Evolutionary conservation across 257 asterid genomes (phyloP), one percentile per base, ranked within the genome.

Genomic region (Nicotiana otophora): DNA sequence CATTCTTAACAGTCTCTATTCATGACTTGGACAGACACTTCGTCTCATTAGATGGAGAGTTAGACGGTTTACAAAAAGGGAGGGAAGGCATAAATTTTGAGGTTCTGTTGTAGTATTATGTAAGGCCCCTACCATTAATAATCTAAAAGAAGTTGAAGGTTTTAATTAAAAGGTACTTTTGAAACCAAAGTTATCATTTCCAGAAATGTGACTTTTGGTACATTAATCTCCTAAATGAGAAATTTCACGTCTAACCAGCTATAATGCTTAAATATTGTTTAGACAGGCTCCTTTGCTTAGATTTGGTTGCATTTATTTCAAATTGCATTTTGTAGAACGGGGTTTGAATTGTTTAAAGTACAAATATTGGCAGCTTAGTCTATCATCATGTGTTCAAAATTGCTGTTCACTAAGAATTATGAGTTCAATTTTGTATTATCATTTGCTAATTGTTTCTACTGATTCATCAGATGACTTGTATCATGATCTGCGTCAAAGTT

Each of bases 401-500:
- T 42, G 7, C 8, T 46, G 61, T 46, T 46, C 33, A 12, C 34
- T 46, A 14, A 46, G 28, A 55, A 12, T 30, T 46, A 26, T 48
- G 62, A 74, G 62, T 74, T 74, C 80, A 74, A 7, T 36, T 48
- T 23, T 39, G 62, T 74, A 48, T 12, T 46, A 26, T 72, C 79
- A 72, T 23, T 72, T 72, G 79, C 23, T 48, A 74, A 74, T 48
- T 74, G 61, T 48, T 74, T 46, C 12, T 15, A 20, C 14, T 16
- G 26, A 74, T 74, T 48, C 62, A 48, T 74, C 80, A 74, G 80
- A 74, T 74, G 79, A 23, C 79, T 14, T 74, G 80, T 74, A 74
- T 42, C 62, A 26, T 74, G 62, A 46, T 48, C 42, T 74, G 80
- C 80, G 8, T 74, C 80, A 74, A 74, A 70, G 58, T 42, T 70